Conservation (phyloP, 75 land plant species). For the Pinus tabuliformis region DNA sequence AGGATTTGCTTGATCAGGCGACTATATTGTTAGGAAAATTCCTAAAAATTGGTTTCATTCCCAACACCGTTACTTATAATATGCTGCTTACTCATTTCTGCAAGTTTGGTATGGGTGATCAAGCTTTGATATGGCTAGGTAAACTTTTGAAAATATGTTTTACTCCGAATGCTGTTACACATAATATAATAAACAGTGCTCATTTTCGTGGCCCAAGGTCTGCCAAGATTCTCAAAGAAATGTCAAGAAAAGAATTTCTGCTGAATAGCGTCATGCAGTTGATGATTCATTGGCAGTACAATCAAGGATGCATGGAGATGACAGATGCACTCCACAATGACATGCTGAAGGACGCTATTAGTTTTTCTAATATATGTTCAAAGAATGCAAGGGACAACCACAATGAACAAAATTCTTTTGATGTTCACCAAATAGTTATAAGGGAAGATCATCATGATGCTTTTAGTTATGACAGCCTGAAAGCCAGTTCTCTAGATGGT, state of each 20-base stretch:
- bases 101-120: conserved; percentile 49
- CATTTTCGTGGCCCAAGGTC: conserved; percentile 9
- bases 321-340: background rate
- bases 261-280: conserved; percentile 55
- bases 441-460: background rate
- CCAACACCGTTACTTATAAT: conserved; percentile 51
- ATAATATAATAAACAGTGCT: conserved; percentile 47
- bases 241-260: conserved; percentile 26
- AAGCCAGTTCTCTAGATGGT: background rate
- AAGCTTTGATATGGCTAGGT: conserved; percentile 44
- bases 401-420: background rate
- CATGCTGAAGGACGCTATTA: background rate
- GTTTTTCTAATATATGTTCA: background rate
- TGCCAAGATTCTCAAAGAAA: conserved; percentile 6
- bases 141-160: conserved; percentile 32
- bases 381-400: background rate
- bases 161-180: conserved; percentile 40
- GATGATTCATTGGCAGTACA: conserved; percentile 19
- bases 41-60: conserved; percentile 62
- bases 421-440: background rate
- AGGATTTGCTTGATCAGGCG: conserved; percentile 41
- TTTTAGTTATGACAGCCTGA: background rate
- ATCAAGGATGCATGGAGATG: background rate
- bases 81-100: conserved; percentile 47
- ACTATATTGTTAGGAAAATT: conserved; percentile 47